These are phyloP conservation scores for Pythium aphanidermatum DNA, from an alignment of 352 stramenopile genomes.

Conservation along the genomic window DNA sequence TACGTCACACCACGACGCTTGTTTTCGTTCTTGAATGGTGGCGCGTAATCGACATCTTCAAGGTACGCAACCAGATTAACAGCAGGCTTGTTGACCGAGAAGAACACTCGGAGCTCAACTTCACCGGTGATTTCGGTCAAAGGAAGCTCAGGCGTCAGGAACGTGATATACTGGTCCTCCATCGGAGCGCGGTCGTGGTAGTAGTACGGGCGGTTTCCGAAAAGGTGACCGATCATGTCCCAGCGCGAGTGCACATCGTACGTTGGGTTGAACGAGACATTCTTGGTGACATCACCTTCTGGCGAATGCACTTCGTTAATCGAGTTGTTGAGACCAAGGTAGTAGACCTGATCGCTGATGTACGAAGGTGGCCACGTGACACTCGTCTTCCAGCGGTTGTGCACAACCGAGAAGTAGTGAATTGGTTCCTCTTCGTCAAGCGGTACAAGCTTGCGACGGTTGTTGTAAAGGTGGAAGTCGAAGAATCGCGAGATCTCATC, in stretches of 20 bases:
- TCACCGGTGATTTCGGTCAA: slow-evolving; percentile 69
- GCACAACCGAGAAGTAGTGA: slow-evolving; percentile 76
- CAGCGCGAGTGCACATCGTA: slow-evolving; percentile 61
- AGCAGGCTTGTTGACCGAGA: slow-evolving; percentile 59
- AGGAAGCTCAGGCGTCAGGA: slow-evolving; percentile 48
- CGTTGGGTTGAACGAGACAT: slow-evolving; percentile 33
- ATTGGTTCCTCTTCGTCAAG: slow-evolving; percentile 68
- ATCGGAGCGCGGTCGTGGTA: slow-evolving; percentile 64
- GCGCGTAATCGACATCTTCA: slow-evolving; percentile 70
- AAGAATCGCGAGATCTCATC: slow-evolving; percentile 84
- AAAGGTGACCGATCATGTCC: slow-evolving; percentile 67
- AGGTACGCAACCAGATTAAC: slow-evolving; percentile 71
- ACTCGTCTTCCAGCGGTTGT: slow-evolving; percentile 69
- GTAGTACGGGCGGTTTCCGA: slow-evolving; percentile 68
- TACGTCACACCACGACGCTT: slow-evolving; percentile 75
- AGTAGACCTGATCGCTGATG: slow-evolving; percentile 42
- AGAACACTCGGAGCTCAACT: slow-evolving; percentile 68
- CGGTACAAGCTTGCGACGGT: slow-evolving; percentile 44
- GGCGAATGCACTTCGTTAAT: slow-evolving; percentile 38
- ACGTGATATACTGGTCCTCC: slow-evolving; percentile 46
- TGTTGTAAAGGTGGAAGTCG: slow-evolving; percentile 70
- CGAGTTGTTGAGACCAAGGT: slow-evolving; percentile 46
- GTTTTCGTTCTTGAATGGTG: slow-evolving; percentile 73
- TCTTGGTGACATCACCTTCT: slow-evolving; percentile 26
- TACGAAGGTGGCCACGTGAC: slow-evolving; percentile 57